Conservation (phyloP, 129 eudicot species). For the Helichrysum umbraculigerum region DNA sequence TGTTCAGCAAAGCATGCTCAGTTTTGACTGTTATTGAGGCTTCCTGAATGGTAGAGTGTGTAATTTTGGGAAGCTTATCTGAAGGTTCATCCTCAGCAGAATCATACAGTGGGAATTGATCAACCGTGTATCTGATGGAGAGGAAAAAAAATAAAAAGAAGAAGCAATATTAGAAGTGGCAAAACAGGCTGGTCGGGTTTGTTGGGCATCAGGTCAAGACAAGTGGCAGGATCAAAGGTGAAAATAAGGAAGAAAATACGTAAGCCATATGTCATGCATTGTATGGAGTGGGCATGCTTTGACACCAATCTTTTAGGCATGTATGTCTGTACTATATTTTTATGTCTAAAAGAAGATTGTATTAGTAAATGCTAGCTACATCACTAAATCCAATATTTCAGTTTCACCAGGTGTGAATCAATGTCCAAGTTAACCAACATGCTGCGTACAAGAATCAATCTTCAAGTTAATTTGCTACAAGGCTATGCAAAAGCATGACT, state of each 20-base stretch:
- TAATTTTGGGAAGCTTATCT: constrained; percentile 27
- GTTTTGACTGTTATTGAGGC: constrained; percentile 21
- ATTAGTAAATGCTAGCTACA: constrained; percentile 6
- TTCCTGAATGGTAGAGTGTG: constrained; percentile 35
- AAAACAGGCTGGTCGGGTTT: neutral
- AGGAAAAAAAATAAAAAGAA: constrained; percentile 3
- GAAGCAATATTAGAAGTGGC: constrained; percentile 23
- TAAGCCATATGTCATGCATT: too few relatives aligned
- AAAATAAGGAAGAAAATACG: too few relatives aligned
- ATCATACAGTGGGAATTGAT: constrained; percentile 84
- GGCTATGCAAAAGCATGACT: neutral
- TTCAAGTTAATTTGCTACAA: neutral
- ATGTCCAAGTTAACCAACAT: neutral
- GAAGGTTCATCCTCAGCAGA: constrained; percentile 92
- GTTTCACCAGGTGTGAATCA: neutral
- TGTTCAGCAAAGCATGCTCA: constrained; percentile 26
- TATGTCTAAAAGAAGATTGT: neutral
- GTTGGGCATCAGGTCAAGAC: neutral
- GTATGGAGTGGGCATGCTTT: neutral
- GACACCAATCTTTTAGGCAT: neutral
- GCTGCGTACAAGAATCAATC: neutral
- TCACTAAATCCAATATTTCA: neutral
- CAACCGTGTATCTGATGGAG: constrained; percentile 65
- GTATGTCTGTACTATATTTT: neutral
- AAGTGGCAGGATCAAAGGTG: neutral